Base-by-base conservation (phyloP, 2,329 filamentous ascomycete genomes). In the Talaromyces marneffei region DNA sequence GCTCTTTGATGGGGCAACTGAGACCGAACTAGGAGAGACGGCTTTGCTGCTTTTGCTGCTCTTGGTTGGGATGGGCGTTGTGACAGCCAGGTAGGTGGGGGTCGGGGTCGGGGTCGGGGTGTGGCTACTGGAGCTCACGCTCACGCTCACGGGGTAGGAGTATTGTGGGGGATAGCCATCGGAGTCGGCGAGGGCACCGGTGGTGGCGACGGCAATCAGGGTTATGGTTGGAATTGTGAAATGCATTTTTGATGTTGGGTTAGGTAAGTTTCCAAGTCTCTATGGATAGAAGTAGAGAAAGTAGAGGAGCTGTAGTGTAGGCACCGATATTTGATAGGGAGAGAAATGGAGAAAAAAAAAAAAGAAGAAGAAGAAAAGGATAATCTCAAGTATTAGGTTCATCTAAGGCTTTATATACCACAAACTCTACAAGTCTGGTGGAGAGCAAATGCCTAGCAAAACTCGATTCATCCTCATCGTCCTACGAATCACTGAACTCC, bases 201-300 rank as follows among this genome's bases (percentile, higher is more conserved):
- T 64, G n/a, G 65, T 65, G 23, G 64, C 64, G 40, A 70, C 52
- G 57, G 67, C 65, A 54, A 69, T 54, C 10, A 65, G 65, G n/a
- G 70, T 25, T 14, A 64, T 4, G 20, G 35, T 12, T 56, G 60
- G 46, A 37, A 61, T 39, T 20, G 60, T 66, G 65, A 73, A 66
- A 61, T 69, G 67, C 72, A 75, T 75, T 4, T 60, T 64, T 69
- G 65, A 27, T 20, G 18, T 37, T 23, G n/a, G 7, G 14, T 25
- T 7, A 57, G 31, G 37, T 37, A 23, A 14, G 48, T 18, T 18
- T 54, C 25, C n/a, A n/a, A n/a, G 18, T 14, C 23, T 16, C 2
- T 23, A 20, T 25, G 35, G 25, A 20, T 25, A 25, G 25, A 48
- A 14, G 7, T 35, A 57, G 14, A 58, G 10, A 18, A 58, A 27